Evolutionary conservation across 2,329 filamentous ascomycete genomes (phyloP).

Genomic region (Tolypocladium ophioglossoides): DNA sequence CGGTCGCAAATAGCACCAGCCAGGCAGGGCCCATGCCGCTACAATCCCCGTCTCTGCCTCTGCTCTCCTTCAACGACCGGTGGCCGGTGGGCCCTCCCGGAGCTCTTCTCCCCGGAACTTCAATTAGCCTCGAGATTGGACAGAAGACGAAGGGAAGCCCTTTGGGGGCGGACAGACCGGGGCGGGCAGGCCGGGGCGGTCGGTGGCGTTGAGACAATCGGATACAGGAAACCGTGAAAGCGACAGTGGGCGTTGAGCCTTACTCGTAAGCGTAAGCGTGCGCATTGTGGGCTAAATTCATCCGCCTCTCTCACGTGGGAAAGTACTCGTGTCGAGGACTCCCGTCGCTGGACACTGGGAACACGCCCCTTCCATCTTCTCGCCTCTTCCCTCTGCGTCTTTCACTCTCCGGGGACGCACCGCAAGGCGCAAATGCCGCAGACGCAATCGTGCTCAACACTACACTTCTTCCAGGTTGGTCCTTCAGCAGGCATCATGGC

Average conservation of each 20-base stretch:
- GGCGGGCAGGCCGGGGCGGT: too few species aligned
- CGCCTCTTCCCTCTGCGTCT: too few species aligned
- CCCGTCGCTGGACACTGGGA: too few species aligned
- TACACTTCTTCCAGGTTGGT: not conserved
- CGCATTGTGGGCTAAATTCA: conserved; percentile 5
- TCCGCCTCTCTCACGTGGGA: not conserved
- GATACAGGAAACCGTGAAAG: not conserved
- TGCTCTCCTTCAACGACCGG: not conserved
- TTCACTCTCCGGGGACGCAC: not conserved
- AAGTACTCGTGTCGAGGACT: too few species aligned
- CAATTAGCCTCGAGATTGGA: not conserved
- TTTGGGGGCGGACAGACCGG: too few species aligned
- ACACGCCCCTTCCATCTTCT: too few species aligned
- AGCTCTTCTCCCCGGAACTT: not conserved
- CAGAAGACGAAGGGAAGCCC: not conserved
- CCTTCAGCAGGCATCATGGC: not conserved
- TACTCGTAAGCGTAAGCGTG: not conserved
- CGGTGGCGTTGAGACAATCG: not conserved
- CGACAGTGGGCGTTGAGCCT: not conserved
- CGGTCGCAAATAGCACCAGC: not conserved
- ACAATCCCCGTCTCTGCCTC: not conserved
- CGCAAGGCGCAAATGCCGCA: conserved; percentile 4
- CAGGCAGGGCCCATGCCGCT: not conserved
- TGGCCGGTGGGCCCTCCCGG: not conserved
- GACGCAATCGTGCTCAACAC: conserved; percentile 1